These are phyloP conservation scores for Fusarium neocosmosporiellum DNA, from an alignment of 2,329 filamentous ascomycete genomes.

Conservation along the genomic window DNA sequence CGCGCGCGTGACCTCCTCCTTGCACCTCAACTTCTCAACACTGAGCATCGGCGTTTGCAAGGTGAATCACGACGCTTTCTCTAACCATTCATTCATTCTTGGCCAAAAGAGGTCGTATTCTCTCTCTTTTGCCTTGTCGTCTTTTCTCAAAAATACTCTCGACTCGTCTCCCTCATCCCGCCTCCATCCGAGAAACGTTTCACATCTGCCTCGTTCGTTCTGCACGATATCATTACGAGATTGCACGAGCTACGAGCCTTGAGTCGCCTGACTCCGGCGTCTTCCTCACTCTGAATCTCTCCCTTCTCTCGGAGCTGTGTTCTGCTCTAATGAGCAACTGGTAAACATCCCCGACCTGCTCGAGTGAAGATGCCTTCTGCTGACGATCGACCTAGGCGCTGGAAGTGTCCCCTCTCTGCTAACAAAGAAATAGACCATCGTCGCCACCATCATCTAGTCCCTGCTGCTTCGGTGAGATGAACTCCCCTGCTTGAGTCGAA, in stretches of 20 bases:
- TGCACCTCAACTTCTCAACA: not conserved
- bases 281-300: not conserved
- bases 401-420: not conserved
- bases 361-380: not conserved
- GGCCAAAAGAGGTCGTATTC: not conserved
- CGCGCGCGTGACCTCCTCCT: not conserved
- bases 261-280: not conserved
- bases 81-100: not conserved
- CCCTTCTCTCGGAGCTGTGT: not conserved
- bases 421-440: not conserved
- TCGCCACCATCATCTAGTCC: not conserved
- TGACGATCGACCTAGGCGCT: not conserved
- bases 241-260: not conserved
- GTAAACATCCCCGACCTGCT: not conserved
- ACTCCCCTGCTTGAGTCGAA: not conserved
- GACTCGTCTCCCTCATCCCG: not conserved
- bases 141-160: not conserved
- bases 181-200: not conserved
- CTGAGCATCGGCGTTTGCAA: not conserved
- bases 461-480: not conserved
- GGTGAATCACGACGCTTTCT: not conserved
- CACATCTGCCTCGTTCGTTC: not conserved
- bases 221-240: not conserved
- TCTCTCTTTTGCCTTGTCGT: not conserved
- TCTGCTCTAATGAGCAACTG: not conserved